Conservation (phyloP, 1,139 yeast species). For the Spencermartinsiella ligniputridi region DNA sequence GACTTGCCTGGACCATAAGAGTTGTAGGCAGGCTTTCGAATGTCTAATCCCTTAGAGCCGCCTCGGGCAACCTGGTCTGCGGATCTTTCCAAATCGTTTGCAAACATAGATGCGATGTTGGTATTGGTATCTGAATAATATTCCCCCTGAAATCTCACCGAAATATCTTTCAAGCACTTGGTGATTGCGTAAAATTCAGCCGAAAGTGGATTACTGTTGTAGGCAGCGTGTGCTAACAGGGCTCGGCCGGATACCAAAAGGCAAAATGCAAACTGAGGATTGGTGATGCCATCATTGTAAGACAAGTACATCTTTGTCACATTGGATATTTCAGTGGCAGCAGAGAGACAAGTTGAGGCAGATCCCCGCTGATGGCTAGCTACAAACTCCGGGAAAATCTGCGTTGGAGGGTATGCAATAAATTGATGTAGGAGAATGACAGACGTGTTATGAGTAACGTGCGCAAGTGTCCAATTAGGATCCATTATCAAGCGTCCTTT, state of each 20-base stretch:
- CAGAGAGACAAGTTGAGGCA: constrained; percentile 17
- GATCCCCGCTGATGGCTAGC: constrained; percentile 9
- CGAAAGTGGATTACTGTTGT: background rate
- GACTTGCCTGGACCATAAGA: background rate
- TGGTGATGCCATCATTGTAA: background rate
- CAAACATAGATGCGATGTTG: constrained; percentile 9
- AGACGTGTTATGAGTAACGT: constrained; percentile 25
- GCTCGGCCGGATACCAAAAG: constrained; percentile 12
- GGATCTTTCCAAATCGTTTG: constrained; percentile 3
- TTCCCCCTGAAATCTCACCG: constrained; percentile 7
- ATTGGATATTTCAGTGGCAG: constrained; percentile 20
- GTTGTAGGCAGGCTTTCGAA: constrained; percentile 3
- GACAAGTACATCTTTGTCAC: constrained; percentile 1
- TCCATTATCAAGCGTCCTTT: constrained; percentile 16
- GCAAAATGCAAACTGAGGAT: constrained; percentile 18
- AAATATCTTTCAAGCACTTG: constrained; percentile 6
- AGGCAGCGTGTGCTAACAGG: constrained; percentile 16
- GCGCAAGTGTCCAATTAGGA: constrained; percentile 26
- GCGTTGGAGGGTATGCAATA: constrained; percentile 14
- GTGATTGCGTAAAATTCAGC: constrained; percentile 3
- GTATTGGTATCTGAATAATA: background rate
- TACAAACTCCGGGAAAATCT: constrained; percentile 14
- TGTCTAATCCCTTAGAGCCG: constrained; percentile 1
- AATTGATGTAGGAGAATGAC: constrained; percentile 25
- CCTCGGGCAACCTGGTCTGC: background rate